Evolutionary conservation across 306 rosid species (phyloP), one percentile per base, ranked within the genome.

Genomic region (Vigna trinervia): DNA sequence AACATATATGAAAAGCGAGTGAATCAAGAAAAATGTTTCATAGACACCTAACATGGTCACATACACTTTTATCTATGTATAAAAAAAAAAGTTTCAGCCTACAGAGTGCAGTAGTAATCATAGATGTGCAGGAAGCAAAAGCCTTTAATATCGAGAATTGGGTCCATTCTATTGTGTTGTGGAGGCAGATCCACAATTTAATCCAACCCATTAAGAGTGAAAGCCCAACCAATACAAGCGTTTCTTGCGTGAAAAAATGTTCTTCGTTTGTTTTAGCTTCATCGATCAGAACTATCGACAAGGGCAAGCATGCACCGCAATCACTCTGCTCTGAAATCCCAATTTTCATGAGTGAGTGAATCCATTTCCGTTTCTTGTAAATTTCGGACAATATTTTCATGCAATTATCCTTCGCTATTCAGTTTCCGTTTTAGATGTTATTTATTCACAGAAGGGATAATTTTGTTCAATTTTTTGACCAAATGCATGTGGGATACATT

Each of bases 401-500:
- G 61, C 51, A 47, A 22, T 50, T 34, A 6, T 36, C 62, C 39
- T 63, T 1, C 34, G 0, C 17, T 39, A 2, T 60, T 8, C 48
- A 4, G 48, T 68, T 14, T 28, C 36, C 1, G 8, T 50, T 36
- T n/a, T 51, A 5, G 19, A 58, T 57, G 20, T 65, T 43, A 19
- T 66, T 30, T 59, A 5, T 46, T 77, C 30, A 22, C 22, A 0
- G 38, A 54, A 57, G 50, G 50, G 39, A 30, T 78, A 0, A 28
- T 28, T 46, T 13, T 7, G 50, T 23, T 66, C 66, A 76, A 52
- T 23, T 43, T 39, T 66, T 41, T 52, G 41, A 39, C 57, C 58
- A 28, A 69, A 68, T 57, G 75, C 69, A 43, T 45, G 71, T 22
- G 54, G 28, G 23, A 32, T 79, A 71, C 69, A 56, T 41, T 26